Base-by-base conservation (phyloP, 1,284 basidiomycete species). In the Tetrapyrgos nigripes region DNA sequence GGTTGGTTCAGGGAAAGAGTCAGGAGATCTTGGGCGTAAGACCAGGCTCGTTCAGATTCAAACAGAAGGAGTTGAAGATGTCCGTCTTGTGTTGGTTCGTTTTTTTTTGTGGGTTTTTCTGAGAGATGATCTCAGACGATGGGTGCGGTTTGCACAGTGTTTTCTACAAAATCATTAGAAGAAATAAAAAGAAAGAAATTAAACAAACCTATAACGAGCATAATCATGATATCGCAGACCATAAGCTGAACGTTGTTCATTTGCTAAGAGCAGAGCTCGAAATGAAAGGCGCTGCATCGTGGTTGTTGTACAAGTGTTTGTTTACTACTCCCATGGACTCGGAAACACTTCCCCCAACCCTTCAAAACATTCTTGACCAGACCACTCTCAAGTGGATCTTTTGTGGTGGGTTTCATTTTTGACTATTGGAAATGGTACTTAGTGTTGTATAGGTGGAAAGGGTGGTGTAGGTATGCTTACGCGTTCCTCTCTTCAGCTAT, bases 371-470 rank as follows among this genome's bases (percentile, higher is more conserved):
- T 51, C 78, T 97, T 27, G 94, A 96, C 72, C 94, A 97, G 76
- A 89, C 85, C 67, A 88, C 89, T 31, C 77, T 96, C 63, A 96
- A 96, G 74, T 97, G 94, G 94, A 97, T 97, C 73, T 97, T 97
- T 74, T 97, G 94, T 71, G 94, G 94, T 87, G 76, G 62, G 91
- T 85, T 58, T 53, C 47, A n/a, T n/a, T n/a, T n/a, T 46, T 54
- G 51, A 50, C 58, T 44, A 55, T 43, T 62, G n/a, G n/a, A n/a
- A n/a, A n/a, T n/a, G n/a, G n/a, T n/a, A n/a, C n/a, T n/a, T n/a
- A n/a, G n/a, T n/a, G n/a, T n/a, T n/a, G n/a, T n/a, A 10, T 69
- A 96, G 94, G 94, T 81, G 94, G 94, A 60, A 97, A 96, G 83
- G 94, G 94, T 74, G 94, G 94, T 80, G 94, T 97, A 66, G 94